phyloP scores from a whole-genome alignment of 1,139 yeast genomes.

The Pichia cactophila region DNA sequence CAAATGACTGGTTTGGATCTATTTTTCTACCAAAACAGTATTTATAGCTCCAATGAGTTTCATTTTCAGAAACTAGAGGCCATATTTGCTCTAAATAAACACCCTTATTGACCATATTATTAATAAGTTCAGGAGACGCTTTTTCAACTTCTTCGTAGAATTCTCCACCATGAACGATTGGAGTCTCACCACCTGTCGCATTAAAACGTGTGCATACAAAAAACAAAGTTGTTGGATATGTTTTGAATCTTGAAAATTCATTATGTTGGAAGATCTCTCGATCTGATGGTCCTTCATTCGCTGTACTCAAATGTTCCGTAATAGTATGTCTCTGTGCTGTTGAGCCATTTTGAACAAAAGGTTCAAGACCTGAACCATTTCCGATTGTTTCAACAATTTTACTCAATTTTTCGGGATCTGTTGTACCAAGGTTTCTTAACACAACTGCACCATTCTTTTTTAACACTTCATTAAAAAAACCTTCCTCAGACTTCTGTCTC shows the following conservation, averaged over 20 bases:
- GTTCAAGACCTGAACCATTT: slow-evolving; percentile 17
- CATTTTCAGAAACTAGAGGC: slow-evolving; percentile 13
- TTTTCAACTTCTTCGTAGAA: slow-evolving; percentile 21
- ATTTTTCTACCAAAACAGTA: slow-evolving; percentile 27
- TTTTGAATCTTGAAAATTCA: slow-evolving; percentile 28
- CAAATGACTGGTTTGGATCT: slow-evolving; percentile 20
- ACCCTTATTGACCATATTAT: slow-evolving; percentile 23
- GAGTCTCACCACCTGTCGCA: slow-evolving; percentile 29
- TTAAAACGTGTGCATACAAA: slow-evolving; percentile 23
- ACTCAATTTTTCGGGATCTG: slow-evolving; percentile 22
- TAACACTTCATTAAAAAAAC: slow-evolving; percentile 22
- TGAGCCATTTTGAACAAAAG: slow-evolving; percentile 28
- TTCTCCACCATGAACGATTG: slow-evolving; percentile 30
- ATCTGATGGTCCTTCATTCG: slow-evolving; percentile 27
- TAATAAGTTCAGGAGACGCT: slow-evolving; percentile 23
- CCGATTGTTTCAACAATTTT: slow-evolving; percentile 23
- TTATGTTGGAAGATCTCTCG: slow-evolving; percentile 27
- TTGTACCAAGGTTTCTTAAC: slow-evolving; percentile 19
- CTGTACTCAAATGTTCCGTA: slow-evolving; percentile 25
- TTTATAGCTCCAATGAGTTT: slow-evolving; percentile 26
- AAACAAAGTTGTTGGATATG: slow-evolving; percentile 25
- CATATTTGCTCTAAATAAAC: slow-evolving; percentile 18
- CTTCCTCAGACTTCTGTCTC: slow-evolving; percentile 14
- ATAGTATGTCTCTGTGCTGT: slow-evolving; percentile 25
- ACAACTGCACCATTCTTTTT: slow-evolving; percentile 26